Evolutionary conservation across 1,139 yeast genomes (phyloP), one percentile per base, ranked within the genome.

Genomic region (Kurtzmaniella quercitrusa): DNA sequence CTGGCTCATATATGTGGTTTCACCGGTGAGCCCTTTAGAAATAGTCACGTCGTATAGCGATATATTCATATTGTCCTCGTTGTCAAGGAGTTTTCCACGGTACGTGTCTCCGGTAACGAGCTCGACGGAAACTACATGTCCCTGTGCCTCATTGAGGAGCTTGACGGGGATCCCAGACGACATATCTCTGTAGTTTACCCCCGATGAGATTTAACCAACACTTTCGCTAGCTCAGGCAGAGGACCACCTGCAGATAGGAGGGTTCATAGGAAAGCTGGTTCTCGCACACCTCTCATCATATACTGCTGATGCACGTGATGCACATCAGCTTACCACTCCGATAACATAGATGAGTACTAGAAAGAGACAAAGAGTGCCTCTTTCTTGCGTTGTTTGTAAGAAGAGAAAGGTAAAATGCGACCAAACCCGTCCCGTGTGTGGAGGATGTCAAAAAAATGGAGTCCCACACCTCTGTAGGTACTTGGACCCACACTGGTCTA

Each of bases 51-150:
- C 96, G 53, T 81, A 73, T 41, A 93, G 65, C 50, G 93, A 95
- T 21, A 91, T 80, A 60, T 93, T 93, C 98, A 93, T 93, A 60
- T 85, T 91, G 59, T 93, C 98, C 65, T 82, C 93, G 63, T 85
- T 83, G 56, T 86, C 95, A 11, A 85, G 64, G 38, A 93, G 73
- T 59, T 85, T 89, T 1, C 98, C 98, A 37, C 95, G 75, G 60
- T 91, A 91, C 0, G 86, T 79, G 53, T 86, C 93, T 1, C 98
- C 98, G 1, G 93, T 83, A 23, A 81, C 79, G 44, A 93, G 76
- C 62, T 93, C 98, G 23, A 91, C 65, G 1, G 95, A 81, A 25
- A 93, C 82, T 16, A 82, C 70, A 59, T 93, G 98, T 39, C 97
- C 97, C 71, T 84, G 78, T 3, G 96, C 89, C 64, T 90, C 98